Evolutionary conservation across 1,139 yeast genomes (phyloP).

Genomic region (Yamadazyma aaseri): DNA sequence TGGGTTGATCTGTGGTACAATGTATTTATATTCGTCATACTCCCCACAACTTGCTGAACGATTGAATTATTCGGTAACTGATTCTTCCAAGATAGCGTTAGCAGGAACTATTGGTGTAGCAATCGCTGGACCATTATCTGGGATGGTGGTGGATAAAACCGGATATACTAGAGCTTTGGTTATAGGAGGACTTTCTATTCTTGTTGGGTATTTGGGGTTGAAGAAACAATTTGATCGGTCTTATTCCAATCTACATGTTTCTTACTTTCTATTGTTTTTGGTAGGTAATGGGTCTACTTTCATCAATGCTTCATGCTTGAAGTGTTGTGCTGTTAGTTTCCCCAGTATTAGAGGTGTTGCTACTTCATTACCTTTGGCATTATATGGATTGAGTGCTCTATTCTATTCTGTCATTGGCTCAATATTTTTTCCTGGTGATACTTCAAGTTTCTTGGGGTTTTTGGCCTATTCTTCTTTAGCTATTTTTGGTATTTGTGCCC

Average conservation of each 20-base stretch:
- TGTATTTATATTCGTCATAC: conserved; percentile 59
- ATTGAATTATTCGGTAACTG: conserved; percentile 52
- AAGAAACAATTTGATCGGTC: conserved; percentile 41
- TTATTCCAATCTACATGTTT: conserved; percentile 29
- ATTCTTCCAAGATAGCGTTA: conserved; percentile 55
- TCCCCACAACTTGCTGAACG: conserved; percentile 62
- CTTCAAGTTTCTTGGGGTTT: conserved; percentile 48
- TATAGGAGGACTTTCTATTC: conserved; percentile 43
- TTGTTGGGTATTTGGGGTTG: conserved; percentile 47
- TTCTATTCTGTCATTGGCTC: conserved; percentile 52
- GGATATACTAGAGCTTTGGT: conserved; percentile 48
- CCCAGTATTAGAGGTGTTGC: conserved; percentile 60
- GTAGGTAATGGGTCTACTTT: conserved; percentile 59
- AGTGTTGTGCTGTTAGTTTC: conserved; percentile 57
- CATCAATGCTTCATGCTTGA: conserved; percentile 51
- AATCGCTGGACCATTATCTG: conserved; percentile 56
- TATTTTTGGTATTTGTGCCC: conserved; percentile 45
- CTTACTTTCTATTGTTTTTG: conserved; percentile 37
- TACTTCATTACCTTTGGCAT: conserved; percentile 57
- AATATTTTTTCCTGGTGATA: conserved; percentile 49
- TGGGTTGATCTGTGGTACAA: conserved; percentile 60
- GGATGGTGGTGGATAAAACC: conserved; percentile 53
- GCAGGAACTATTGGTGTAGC: conserved; percentile 62
- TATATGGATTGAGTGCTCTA: conserved; percentile 60
- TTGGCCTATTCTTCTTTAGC: conserved; percentile 40